Conservation (phyloP, 78 protist species). For the Carpediemonas membranifera region DNA sequence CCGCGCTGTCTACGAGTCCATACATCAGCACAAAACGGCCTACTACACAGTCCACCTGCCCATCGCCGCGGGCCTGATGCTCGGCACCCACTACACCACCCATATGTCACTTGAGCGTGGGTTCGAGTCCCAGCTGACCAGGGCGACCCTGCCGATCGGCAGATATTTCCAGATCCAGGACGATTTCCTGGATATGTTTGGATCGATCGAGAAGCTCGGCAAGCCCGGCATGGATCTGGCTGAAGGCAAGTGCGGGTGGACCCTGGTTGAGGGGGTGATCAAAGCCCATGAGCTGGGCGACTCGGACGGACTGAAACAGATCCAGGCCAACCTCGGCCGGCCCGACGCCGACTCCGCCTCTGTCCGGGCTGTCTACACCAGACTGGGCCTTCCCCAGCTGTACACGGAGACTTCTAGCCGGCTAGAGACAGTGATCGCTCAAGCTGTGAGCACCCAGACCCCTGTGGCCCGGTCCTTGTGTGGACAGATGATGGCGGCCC, state of each 20-base stretch:
- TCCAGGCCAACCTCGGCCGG: no score
- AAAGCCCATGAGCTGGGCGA: no score
- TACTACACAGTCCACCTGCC: slow-evolving; percentile 91
- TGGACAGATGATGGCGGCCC: no score
- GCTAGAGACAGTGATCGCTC: no score
- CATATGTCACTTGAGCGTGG: background rate
- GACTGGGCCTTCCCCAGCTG: no score
- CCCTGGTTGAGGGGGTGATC: background rate
- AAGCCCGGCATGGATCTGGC: slow-evolving; percentile 50
- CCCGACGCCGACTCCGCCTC: no score
- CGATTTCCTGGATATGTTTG: slow-evolving; percentile 92
- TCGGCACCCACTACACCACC: slow-evolving; percentile 26
- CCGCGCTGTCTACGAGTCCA: slow-evolving; percentile 36
- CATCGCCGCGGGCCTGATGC: slow-evolving; percentile 65
- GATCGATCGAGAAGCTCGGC: slow-evolving; percentile 77
- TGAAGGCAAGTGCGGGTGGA: slow-evolving; percentile 3
- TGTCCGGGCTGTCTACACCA: no score
- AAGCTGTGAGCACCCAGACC: no score
- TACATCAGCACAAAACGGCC: slow-evolving; percentile 85
- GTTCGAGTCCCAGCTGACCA: no score
- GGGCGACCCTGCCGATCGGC: background rate
- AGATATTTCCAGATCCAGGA: slow-evolving; percentile 62
- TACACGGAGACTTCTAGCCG: no score
- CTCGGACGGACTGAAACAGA: no score
- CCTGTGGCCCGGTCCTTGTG: no score